These are phyloP conservation scores for Epichloe festucae DNA, from an alignment of 2,329 filamentous ascomycete species.

Conservation along the genomic window DNA sequence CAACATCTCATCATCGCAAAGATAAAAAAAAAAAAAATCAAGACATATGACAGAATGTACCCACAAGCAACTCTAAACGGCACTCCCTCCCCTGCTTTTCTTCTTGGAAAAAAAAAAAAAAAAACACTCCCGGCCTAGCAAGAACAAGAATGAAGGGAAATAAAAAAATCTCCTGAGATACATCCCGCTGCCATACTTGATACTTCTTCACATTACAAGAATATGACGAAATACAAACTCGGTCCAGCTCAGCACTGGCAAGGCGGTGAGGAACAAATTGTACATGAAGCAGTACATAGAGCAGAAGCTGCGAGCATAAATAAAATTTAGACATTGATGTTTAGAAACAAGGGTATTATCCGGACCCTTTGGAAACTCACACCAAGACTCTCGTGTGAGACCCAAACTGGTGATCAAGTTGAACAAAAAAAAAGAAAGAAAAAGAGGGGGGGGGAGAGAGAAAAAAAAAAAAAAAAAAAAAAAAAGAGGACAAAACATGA, in stretches of 20 bases:
- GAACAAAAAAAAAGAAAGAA: not conserved
- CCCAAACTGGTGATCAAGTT: not conserved
- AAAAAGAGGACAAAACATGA: not conserved
- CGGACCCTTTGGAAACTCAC: not conserved
- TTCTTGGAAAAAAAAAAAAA: not conserved
- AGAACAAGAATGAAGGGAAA: no score
- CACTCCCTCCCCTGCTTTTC: not conserved
- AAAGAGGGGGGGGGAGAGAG: not conserved
- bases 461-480: not conserved
- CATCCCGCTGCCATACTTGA: no score
- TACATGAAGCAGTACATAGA: not conserved
- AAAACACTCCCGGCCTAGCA: not conserved
- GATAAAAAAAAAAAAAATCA: no score
- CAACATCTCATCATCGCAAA: no score
- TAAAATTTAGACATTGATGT: slow-evolving; percentile 7
- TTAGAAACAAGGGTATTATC: slow-evolving; percentile 1
- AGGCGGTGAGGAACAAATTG: not conserved
- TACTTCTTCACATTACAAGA: no score
- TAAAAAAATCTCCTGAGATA: no score
- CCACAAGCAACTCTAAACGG: no score
- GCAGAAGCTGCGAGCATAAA: not conserved
- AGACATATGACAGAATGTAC: no score
- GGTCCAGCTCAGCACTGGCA: no score
- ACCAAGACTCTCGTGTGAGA: not conserved
- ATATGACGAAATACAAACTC: no score